Percentiles rank a stretch among this genome's conserved stretches.
Conservation (phyloP, 306 rosid species). For the Dalbergia cochinchinensis region DNA sequence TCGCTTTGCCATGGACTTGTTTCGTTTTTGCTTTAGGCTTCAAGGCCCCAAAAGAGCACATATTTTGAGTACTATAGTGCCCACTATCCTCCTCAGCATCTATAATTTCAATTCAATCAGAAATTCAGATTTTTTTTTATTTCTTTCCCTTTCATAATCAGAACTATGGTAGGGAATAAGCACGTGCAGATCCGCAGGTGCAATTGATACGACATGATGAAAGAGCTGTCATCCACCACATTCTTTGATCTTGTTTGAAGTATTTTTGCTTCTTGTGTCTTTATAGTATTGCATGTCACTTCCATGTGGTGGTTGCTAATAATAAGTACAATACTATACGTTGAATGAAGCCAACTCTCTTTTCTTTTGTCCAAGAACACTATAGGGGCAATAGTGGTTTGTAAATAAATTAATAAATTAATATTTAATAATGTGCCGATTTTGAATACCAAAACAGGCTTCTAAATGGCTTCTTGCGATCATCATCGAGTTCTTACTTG, state of each 20-base stretch:
- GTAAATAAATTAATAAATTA: no score
- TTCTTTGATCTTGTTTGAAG: not conserved
- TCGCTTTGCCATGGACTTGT: not conserved
- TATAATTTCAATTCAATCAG: not conserved
- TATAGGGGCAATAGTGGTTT: not conserved
- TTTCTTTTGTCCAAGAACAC: not conserved
- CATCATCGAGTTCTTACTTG: not conserved
- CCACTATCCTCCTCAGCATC: not conserved
- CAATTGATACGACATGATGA: not conserved
- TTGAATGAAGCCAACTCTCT: not conserved
- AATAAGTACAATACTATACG: not conserved
- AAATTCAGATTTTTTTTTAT: not conserved
- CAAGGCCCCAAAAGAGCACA: conserved; percentile 19
- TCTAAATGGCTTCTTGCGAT: not conserved
- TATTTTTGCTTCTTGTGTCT: not conserved
- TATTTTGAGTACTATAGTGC: not conserved
- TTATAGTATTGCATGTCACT: not conserved
- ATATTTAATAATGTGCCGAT: not conserved
- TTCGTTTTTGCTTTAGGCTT: conserved; percentile 34
- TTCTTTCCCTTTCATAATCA: not conserved
- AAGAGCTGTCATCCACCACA: conserved; percentile 19
- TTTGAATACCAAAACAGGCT: not conserved
- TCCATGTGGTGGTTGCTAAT: not conserved
- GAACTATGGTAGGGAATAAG: conserved; percentile 25
- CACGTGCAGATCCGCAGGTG: conserved; percentile 35